Percentiles rank a stretch among this genome's conserved stretches.
Conservation (phyloP, 148 eudicot species). For the Nyssa sinensis region DNA sequence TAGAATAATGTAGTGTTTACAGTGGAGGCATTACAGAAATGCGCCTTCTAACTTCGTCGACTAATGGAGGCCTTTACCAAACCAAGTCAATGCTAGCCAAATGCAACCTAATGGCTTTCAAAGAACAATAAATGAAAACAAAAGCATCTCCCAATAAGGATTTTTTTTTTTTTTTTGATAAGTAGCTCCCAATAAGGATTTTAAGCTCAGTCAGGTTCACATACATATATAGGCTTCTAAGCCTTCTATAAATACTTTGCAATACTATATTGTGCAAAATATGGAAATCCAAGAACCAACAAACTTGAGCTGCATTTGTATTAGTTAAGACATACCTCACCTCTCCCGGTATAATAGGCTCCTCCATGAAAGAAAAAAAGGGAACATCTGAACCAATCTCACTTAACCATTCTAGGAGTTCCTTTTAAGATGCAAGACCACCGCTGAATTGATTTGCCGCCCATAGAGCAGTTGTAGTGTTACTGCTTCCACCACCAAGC, state of each 20-base stretch:
- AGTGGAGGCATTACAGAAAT: background rate
- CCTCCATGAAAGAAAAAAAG: constrained; percentile 90
- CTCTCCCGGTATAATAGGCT: constrained; percentile 98
- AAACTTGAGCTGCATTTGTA: background rate
- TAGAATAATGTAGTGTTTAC: too few species aligned
- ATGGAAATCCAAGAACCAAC: background rate
- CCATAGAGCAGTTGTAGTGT: constrained; percentile 96
- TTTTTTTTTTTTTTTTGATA: too few species aligned
- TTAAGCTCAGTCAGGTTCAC: background rate
- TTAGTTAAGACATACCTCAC: constrained; percentile 61
- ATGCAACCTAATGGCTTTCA: background rate
- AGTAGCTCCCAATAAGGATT: too few species aligned
- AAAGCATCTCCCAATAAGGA: background rate
- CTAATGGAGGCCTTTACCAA: background rate
- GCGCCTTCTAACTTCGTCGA: background rate
- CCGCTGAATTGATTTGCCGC: constrained; percentile 94
- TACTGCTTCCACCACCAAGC: constrained; percentile 95
- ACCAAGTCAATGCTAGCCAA: background rate
- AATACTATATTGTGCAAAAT: background rate
- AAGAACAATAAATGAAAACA: background rate
- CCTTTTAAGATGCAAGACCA: constrained; percentile 73
- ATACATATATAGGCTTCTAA: background rate
- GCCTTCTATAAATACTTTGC: background rate
- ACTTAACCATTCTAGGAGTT: constrained; percentile 90
- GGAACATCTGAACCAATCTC: constrained; percentile 99